Base-by-base conservation (phyloP, 2,329 filamentous ascomycete species). In the Lachnellula subtilissima region DNA sequence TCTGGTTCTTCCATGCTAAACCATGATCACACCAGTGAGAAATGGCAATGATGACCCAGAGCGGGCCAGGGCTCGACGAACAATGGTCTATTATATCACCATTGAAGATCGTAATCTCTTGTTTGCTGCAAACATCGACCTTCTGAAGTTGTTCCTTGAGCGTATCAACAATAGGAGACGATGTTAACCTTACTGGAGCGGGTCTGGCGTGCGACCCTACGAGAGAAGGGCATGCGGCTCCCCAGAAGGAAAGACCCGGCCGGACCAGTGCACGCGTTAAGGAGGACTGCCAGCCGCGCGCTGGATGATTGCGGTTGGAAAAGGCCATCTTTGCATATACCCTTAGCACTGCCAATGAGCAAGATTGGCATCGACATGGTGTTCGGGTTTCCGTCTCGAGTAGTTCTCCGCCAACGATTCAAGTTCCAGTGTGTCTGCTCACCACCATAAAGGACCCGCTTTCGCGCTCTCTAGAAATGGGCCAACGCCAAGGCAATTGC, bases 401-500 rank as follows among this genome's bases (percentile, higher is more conserved):
- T 6, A 6, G 4, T 4, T 25, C 4, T 4, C 23, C 4, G 23
- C 23, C 23, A 25, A 25, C 1, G 4, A 25, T 19, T 19, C 19
- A 19, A 19, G 19, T 19, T 2, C 22, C 22, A 22, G 2, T 22
- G 22, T 22, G 22, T 4, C 22, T 22, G 22, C 22, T 22, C 2
- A 22, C 22, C 22, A 22, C 22, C 22, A 22, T 22, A 22, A 22
- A 22, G 22, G 22, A 19, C 19, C 19, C 19, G 19, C 19, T 19
- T 19, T 19, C 19, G 19, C 19, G 1, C 19, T 19, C 28, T 60
- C 36, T 93, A 94, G 84, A 94, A 97, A 83, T 96, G 92, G 89
- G 89, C 88, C 69, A 80, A 82, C 69, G 91, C 91, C 73, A 95
- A 92, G 81, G 71, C 81, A 57, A 77, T 88, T 55, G 72, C 76